These are phyloP conservation scores for Cupressus sempervirens DNA, from an alignment of 75 land plant species.

Conservation along the genomic window DNA sequence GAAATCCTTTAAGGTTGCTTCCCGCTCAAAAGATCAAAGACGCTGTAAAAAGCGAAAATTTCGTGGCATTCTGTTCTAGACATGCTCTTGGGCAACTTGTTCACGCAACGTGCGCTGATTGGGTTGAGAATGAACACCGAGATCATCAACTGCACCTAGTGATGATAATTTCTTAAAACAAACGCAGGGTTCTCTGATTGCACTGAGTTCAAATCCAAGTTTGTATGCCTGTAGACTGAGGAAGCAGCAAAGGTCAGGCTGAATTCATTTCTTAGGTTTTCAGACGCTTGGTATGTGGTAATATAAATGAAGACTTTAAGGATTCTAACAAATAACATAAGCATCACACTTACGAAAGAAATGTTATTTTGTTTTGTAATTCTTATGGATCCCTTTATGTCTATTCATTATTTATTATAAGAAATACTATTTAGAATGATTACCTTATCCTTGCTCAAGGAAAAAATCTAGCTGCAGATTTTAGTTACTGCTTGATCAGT, in stretches of 20 bases:
- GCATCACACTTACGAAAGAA: not conserved
- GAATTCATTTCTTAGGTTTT: not conserved
- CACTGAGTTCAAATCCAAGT: not conserved
- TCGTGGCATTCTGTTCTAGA: not conserved
- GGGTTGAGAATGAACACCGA: not conserved
- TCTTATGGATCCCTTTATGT: not conserved
- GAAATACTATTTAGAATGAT: not conserved
- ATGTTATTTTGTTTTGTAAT: not conserved
- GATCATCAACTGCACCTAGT: not conserved
- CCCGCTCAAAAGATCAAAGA: not conserved
- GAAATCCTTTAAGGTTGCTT: not conserved
- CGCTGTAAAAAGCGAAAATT: not conserved
- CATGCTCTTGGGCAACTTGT: not conserved
- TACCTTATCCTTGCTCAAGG: not conserved
- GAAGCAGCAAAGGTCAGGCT: not conserved
- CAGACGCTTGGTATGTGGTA: not conserved
- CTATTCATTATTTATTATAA: not conserved
- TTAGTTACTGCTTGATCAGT: not conserved
- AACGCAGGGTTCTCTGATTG: not conserved
- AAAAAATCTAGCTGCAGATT: not conserved
- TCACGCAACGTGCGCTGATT: not conserved
- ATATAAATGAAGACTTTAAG: not conserved
- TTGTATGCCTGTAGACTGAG: not conserved
- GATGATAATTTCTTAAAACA: not conserved
- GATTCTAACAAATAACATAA: not conserved